Evolutionary conservation across 176 grass and related monocot genomes (phyloP), one percentile per base, ranked within the genome.

Genomic region (Neostapfia colusana): DNA sequence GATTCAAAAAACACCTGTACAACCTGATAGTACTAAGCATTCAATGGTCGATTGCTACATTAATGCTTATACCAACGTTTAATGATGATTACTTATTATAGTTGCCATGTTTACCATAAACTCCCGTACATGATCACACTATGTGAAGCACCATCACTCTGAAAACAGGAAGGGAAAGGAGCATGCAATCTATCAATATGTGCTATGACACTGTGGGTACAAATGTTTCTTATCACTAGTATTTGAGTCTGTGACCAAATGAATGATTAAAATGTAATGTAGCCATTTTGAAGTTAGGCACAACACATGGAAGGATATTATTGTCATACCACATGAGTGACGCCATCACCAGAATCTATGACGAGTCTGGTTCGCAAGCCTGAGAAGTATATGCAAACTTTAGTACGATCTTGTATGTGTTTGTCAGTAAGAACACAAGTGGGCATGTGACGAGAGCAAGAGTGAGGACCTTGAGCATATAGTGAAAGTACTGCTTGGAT

Each of bases 401-500:
- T 70, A 80, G n/a, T n/a, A n/a, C 9, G n/a, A 70, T 87, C 21
- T 80, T 59, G n/a, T 65, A 65, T 56, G 39, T 70, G 11, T 69
- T 65, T 35, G 11, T 65, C 5, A 67, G 66, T 3, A 38, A 1
- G 1, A 28, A 57, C 46, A 53, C 10, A 68, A 27, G 60, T 64
- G 23, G 63, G 60, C 70, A 26, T 77, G 42, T 43, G 35, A 21
- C 15, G 63, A 72, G 72, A 67, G 24, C 24, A 51, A 53, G 66
- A 57, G 49, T n/a, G n/a, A 45, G 59, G 64, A 98, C 95, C 91
- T 94, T 98, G 95, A 63, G 95, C 95, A 50, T 98, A 98, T 71
- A 98, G 69, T 61, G 89, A 93, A 76, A 98, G 91, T 86, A 98
- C 95, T 68, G 95, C 91, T 88, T 98, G 95, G 16, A 98, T 91